Evolutionary conservation across 1,284 basidiomycete genomes (phyloP).

Genomic region (Ustilago sp.): DNA sequence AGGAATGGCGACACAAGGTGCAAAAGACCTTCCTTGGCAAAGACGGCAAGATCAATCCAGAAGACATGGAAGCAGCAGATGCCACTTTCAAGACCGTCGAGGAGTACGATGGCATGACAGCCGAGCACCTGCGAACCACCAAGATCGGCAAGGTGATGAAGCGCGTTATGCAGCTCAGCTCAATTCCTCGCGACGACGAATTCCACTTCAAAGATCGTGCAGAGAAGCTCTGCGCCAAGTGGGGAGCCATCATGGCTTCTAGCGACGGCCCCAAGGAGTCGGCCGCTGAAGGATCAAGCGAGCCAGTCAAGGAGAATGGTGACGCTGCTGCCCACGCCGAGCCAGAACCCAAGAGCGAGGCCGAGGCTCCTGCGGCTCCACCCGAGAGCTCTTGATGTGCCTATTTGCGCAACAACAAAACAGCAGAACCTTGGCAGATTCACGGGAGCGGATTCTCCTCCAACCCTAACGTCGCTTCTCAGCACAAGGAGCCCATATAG

Average conservation of each 20-base stretch:
- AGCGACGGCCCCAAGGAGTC: constrained; percentile 18
- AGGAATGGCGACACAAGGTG: constrained; percentile 84
- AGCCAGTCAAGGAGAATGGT: constrained; percentile 29
- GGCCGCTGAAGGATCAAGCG: constrained; percentile 16
- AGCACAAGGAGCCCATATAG: neutral
- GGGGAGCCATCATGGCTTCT: constrained; percentile 52
- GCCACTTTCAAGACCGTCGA: constrained; percentile 85
- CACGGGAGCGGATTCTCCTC: neutral
- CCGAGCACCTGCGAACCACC: constrained; percentile 84
- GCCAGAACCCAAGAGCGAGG: constrained; percentile 23
- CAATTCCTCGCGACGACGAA: constrained; percentile 83
- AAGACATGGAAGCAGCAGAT: constrained; percentile 74
- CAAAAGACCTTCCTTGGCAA: constrained; percentile 85
- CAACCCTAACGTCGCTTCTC: neutral
- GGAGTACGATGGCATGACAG: constrained; percentile 81
- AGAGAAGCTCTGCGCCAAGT: constrained; percentile 71
- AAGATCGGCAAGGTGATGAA: constrained; percentile 99
- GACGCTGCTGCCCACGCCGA: constrained; percentile 16
- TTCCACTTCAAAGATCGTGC: constrained; percentile 85
- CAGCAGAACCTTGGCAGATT: neutral
- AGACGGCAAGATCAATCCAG: constrained; percentile 66
- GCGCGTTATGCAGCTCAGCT: constrained; percentile 80
- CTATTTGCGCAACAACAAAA: neutral
- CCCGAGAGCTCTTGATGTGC: constrained; percentile 14
- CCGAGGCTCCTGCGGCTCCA: constrained; percentile 15